Conservation (phyloP, 257 asterid genomes). For the Petunia secreta region DNA sequence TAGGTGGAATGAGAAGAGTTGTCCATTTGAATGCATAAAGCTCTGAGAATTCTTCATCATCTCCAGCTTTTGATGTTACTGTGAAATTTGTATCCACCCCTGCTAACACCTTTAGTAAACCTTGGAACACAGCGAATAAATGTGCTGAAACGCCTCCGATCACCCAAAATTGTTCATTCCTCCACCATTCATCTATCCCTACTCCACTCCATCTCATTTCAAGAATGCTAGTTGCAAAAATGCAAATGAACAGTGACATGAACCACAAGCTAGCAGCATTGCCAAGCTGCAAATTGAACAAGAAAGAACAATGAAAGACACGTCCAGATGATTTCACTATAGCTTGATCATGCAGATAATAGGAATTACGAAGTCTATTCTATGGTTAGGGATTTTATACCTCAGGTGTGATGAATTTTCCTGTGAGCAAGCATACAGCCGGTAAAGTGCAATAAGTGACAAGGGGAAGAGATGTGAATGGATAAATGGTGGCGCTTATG, state of each 20-base stretch:
- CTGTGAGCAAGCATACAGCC: slow-evolving; percentile 40
- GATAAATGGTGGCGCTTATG: slow-evolving; percentile 38
- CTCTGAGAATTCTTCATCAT: slow-evolving; percentile 32
- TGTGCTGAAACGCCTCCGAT: slow-evolving; percentile 48
- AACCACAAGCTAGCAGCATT: slow-evolving; percentile 40
- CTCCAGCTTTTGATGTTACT: slow-evolving; percentile 38
- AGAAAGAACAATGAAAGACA: not conserved
- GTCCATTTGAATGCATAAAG: slow-evolving; percentile 41
- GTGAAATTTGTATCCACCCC: slow-evolving; percentile 44
- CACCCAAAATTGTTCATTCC: slow-evolving; percentile 52
- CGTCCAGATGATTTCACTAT: not conserved
- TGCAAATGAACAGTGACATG: slow-evolving; percentile 39
- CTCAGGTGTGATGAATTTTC: slow-evolving; percentile 40
- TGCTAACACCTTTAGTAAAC: slow-evolving; percentile 37
- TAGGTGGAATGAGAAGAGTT: slow-evolving; percentile 41
- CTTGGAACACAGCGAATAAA: slow-evolving; percentile 44
- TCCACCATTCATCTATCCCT: slow-evolving; percentile 46
- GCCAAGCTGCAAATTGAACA: slow-evolving; percentile 31
- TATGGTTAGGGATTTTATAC: slow-evolving; percentile 18
- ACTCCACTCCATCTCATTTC: slow-evolving; percentile 52
- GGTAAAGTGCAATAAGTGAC: slow-evolving; percentile 40
- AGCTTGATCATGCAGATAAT: not conserved
- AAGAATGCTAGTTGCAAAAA: slow-evolving; percentile 39
- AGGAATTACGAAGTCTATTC: not conserved
- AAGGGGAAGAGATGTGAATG: slow-evolving; percentile 39